Base-by-base conservation (phyloP, 306 rosid genomes). In the Vigna angularis region DNA sequence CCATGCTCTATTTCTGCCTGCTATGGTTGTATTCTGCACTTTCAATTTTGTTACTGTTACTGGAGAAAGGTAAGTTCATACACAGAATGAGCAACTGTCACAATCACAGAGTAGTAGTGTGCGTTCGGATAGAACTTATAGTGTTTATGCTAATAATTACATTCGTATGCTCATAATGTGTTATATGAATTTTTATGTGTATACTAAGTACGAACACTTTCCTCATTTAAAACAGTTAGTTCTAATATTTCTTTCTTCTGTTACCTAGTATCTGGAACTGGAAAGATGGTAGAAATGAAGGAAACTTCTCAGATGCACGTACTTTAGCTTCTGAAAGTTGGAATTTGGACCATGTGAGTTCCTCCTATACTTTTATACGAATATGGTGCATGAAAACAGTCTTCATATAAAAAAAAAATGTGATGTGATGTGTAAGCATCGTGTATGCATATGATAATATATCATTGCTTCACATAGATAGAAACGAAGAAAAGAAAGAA, bases 221-320 rank as follows among this genome's bases (percentile, higher is more conserved):
- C 38, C 7, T 34, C 28, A 30, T 71, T 73, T 38, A 15, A 52
- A 28, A 34, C 34, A 14, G 11, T 49, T 65, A 56, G 63, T 81
- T 20, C 78, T 57, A 9, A 66, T 67, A 38, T 55, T 76, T 74
- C 70, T 81, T 38, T 52, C 51, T 66, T 72, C 58, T 66, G 61
- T 40, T 78, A 18, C 66, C 38, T 53, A 91, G 99, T 73, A 77
- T 95, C 59, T 95, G 99, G 98, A 92, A 95, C 83, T 90, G 96
- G 97, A 86, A 87, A 66, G 93, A 88, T 61, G 85, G 85, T 73
- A 82, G 84, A 78, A 89, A 72, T 81, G 91, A 87, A 86, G 91
- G 75, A 49, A 82, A 83, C 85, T 90, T 95, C 78, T 82, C 81
- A 36, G 97, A 93, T 57, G 89, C 98, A 7, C 99, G 99, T 45